Evolutionary conservation across 176 grass and related monocot genomes (phyloP), one percentile per base, ranked within the genome.

Genomic region (Ananas comosus): DNA sequence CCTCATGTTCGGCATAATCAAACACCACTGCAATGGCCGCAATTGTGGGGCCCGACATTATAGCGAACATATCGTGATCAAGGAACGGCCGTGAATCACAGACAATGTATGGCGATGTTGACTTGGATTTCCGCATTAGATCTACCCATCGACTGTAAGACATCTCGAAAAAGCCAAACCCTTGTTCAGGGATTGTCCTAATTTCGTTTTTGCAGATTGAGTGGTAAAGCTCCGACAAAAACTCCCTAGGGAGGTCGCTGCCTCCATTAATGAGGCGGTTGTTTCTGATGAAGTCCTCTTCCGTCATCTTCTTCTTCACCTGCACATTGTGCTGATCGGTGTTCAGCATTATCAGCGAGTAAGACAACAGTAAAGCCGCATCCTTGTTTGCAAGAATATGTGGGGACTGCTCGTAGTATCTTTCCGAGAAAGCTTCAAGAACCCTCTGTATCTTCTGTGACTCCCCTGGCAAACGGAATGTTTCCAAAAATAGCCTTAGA

Each of bases 281-380:
- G 47, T 99, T 99, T 81, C 91, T 83, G 66, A 99, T 93, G 73
- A 99, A 99, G 76, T 99, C 95, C 66, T 99, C 95, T 76, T 99
- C 90, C 1, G 95, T 99, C 95, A 99, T 99, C 76, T 99, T 99
- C 78, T 94, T 99, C 75, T 99, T 99, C 65, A 99, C 95, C 70
- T 99, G 95, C 82, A 88, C 91, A 75, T 99, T 99, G 70, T 99
- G 95, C 72, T 99, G 95, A 86, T 99, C 95, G 33, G 95, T 99
- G 80, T 99, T 99, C 50, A 99, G 82, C 95, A 99, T 88, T 87
- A 99, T 99, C 65, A 99, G 85, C 57, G 95, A 99, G 74, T 99
- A 99, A 18, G 95, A 80, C 66, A 99, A 78, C 25, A 99, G 2
- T 42, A 94, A 80, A 77, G 95, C 95, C 81, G 95, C 91, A 64